Evolutionary conservation across 2,329 filamentous ascomycete species (phyloP), one percentile per base, ranked within the genome.

Genomic region (Penicillium sumatraense): DNA sequence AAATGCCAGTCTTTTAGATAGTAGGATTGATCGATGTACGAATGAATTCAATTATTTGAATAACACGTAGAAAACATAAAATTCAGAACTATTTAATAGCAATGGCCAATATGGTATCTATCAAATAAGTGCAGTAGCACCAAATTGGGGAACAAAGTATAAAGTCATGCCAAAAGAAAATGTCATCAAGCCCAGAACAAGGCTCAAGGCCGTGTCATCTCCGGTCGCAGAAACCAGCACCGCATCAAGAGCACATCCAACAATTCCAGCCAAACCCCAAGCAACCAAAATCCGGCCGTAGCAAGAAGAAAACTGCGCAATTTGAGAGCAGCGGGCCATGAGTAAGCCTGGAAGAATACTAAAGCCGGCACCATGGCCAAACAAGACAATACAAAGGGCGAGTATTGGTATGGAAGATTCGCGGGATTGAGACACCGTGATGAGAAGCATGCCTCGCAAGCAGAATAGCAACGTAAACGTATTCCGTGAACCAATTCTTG

Each of bases 301-400:
- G 11, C 21, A 24, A 24, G 23, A 41, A n/a, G 38, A 3, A 24
- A 41, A 41, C 4, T n/a, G 38, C 4, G 20, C 21, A 4, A 21
- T 20, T 20, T 40, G 16, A 14, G 10, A 2, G 13, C 36, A 40
- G 36, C 18, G 36, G 18, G 36, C 36, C 36, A 21, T 21, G 16
- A 40, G 36, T 18, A 49, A 31, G 9, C 35, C 35, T 13, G 47
- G 47, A 29, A 49, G 33, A n/a, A 49, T 40, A 38, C 47, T 49
- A 23, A 49, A 49, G 9, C 47, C 47, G 13, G 35, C 16, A n/a
- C 47, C 47, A 20, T 49, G 47, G 10, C 31, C 47, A 23, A 49
- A 49, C 23, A 49, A 31, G 9, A 41, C n/a, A 21, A 18, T 27
- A 31, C 24, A 21, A 11, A 49, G 18, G 6, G 47, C 4, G 16